Evolutionary conservation across 2,329 filamentous ascomycete species (phyloP).

Genomic region (Colletotrichum scovillei): DNA sequence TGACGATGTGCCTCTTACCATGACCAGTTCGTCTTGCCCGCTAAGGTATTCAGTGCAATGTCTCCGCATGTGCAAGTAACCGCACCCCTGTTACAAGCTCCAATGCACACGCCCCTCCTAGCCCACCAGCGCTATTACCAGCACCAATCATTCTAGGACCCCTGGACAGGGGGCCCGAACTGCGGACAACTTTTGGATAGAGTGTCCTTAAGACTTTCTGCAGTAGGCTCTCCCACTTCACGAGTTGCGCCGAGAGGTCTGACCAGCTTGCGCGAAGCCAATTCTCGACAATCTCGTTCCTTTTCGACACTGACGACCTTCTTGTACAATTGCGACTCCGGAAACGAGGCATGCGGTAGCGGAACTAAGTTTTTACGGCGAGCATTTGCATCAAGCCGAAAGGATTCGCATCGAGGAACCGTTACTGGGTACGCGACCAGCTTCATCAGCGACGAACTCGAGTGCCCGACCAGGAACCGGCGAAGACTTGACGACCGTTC

Average conservation of each 20-base stretch:
- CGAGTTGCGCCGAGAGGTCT: conserved; percentile 30
- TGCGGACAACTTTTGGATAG: conserved; percentile 37
- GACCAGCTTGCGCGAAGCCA: conserved; percentile 22
- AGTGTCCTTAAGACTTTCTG: conserved; percentile 36
- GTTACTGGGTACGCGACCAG: conserved; percentile 3
- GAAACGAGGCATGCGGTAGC: conserved; percentile 31
- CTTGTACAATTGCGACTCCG: neutral
- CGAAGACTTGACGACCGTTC: neutral
- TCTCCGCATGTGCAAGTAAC: neutral
- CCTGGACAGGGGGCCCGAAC: conserved; percentile 30
- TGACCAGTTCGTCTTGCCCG: neutral
- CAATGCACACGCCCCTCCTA: conserved; percentile 24
- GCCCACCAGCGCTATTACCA: conserved; percentile 13
- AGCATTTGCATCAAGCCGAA: conserved; percentile 33
- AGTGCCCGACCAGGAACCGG: neutral
- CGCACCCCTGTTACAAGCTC: conserved; percentile 21
- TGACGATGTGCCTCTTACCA: neutral
- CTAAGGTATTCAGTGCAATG: neutral
- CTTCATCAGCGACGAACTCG: neutral
- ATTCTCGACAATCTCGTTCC: neutral
- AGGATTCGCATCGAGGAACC: conserved; percentile 2
- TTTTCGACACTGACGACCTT: neutral
- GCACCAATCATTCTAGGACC: conserved; percentile 35
- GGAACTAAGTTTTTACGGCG: conserved; percentile 10
- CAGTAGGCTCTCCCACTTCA: conserved; percentile 9